Percentiles rank a stretch among this genome's conserved stretches.
phyloP scores from a whole-genome alignment of 176 grass and related monocot genomes.

The Triticum aestivum region DNA sequence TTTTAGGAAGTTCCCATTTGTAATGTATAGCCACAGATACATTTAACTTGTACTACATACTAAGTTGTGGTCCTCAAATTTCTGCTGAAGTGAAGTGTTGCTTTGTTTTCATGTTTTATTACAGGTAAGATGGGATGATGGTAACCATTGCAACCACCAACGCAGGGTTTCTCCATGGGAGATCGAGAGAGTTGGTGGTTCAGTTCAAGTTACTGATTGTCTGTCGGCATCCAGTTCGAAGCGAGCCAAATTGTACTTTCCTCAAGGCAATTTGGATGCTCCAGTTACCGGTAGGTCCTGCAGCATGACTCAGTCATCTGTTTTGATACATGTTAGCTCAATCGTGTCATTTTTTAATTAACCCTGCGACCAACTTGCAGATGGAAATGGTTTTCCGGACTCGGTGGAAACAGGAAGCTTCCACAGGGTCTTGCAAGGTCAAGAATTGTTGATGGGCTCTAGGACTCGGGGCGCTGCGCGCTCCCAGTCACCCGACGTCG shows the following conservation, averaged over 20 bases:
- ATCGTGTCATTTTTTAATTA: background rate
- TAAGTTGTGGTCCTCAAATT: background rate
- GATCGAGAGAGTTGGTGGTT: constrained; percentile 59
- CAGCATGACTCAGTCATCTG: background rate
- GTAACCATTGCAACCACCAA: constrained; percentile 42
- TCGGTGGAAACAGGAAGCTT: constrained; percentile 58
- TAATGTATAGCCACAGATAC: background rate
- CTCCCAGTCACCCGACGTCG: constrained; percentile 28
- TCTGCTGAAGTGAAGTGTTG: background rate
- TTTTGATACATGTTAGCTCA: background rate
- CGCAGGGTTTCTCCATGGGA: constrained; percentile 93
- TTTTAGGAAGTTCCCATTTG: background rate
- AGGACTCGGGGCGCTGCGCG: constrained; percentile 32
- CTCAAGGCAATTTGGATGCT: constrained; percentile 46
- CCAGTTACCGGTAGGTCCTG: constrained; percentile 45
- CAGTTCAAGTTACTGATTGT: constrained; percentile 36
- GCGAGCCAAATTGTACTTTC: constrained; percentile 63
- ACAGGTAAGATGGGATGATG: constrained; percentile 83
- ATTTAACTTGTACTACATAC: background rate
- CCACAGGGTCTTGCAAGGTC: constrained; percentile 99
- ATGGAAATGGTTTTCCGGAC: constrained; percentile 58
- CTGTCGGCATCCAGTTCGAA: constrained; percentile 58
- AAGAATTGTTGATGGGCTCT: constrained; percentile 87
- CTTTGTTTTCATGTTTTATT: constrained; percentile 34
- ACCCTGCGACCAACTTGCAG: constrained; percentile 39